phyloP scores from a whole-genome alignment of 495 filamentous ascomycete species.

The Penicillium verhagenii region DNA sequence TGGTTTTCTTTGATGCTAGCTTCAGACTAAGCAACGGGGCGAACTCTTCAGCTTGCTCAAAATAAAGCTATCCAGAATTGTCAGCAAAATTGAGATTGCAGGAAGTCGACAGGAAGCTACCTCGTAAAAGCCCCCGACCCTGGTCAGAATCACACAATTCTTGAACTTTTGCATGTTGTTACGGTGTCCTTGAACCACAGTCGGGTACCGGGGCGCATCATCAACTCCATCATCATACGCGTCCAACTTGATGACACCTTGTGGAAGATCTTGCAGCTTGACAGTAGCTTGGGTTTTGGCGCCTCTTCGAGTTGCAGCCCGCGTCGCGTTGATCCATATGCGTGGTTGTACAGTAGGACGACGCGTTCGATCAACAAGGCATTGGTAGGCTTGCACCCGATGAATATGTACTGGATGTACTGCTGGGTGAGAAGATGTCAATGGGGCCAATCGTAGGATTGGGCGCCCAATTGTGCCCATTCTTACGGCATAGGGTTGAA shows the following conservation, averaged over 20 bases:
- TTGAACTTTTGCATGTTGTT: slow-evolving; percentile 88
- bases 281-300: slow-evolving; percentile 56
- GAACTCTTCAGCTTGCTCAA: slow-evolving; percentile 86
- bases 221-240: slow-evolving; percentile 46
- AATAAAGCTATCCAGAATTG: slow-evolving; percentile 62
- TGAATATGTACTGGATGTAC: neutral
- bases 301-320: slow-evolving; percentile 26
- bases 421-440: neutral
- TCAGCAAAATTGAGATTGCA: neutral
- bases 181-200: slow-evolving; percentile 83
- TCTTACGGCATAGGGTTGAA: slow-evolving; percentile 16
- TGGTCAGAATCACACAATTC: slow-evolving; percentile 84
- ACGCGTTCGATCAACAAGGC: slow-evolving; percentile 27
- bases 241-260: slow-evolving; percentile 52
- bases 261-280: slow-evolving; percentile 64
- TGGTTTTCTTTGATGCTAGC: slow-evolving; percentile 75
- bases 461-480: slow-evolving; percentile 25
- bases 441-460: slow-evolving; percentile 10
- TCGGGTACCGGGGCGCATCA: slow-evolving; percentile 68
- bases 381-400: slow-evolving; percentile 12
- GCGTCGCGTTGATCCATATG: slow-evolving; percentile 11
- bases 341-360: slow-evolving; percentile 21
- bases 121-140: slow-evolving; percentile 95
- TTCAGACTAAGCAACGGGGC: slow-evolving; percentile 87
- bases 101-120: slow-evolving; percentile 28